These are phyloP conservation scores for Colletotrichum tabaci DNA, from an alignment of 2,329 filamentous ascomycete species.

Conservation along the genomic window DNA sequence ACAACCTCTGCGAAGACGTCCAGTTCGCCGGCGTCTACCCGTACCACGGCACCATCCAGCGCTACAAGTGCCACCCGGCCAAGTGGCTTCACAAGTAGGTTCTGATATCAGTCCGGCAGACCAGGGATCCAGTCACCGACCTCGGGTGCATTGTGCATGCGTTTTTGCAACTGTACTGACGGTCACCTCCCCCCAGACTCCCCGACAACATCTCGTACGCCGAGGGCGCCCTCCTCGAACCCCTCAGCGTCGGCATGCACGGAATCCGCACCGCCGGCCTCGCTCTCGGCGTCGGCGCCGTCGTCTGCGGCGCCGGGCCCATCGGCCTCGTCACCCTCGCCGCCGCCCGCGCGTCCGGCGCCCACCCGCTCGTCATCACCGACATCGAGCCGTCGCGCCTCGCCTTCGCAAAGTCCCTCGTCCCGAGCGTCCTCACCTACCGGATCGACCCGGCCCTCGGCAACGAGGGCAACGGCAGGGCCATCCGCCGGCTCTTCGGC, in stretches of 20 bases:
- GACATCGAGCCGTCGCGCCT: conserved; percentile 72
- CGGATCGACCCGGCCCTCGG: conserved; percentile 63
- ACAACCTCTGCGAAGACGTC: conserved; percentile 76
- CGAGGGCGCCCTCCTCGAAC: conserved; percentile 75
- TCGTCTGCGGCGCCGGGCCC: conserved; percentile 75
- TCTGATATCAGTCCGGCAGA: too few relatives aligned
- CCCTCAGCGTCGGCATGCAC: conserved; percentile 74
- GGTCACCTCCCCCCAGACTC: conserved; percentile 52
- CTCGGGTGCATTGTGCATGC: too few relatives aligned
- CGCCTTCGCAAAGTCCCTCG: conserved; percentile 70
- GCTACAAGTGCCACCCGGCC: conserved; percentile 74
- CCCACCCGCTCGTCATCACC: conserved; percentile 75
- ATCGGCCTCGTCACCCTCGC: conserved; percentile 73
- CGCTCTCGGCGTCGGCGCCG: conserved; percentile 66
- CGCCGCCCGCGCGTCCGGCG: conserved; percentile 72
- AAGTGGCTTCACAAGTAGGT: conserved; percentile 68
- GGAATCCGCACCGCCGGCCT: conserved; percentile 69
- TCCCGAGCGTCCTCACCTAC: conserved; percentile 69
- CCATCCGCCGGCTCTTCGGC: conserved; percentile 69
- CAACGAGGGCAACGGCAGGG: conserved; percentile 64
- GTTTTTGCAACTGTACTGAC: too few relatives aligned
- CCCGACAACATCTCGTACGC: conserved; percentile 70
- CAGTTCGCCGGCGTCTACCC: conserved; percentile 75
- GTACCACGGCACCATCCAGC: conserved; percentile 71
- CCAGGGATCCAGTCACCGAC: too few relatives aligned